Base-by-base conservation (phyloP, 257 asterid species). In the Solanum tarapatanum region DNA sequence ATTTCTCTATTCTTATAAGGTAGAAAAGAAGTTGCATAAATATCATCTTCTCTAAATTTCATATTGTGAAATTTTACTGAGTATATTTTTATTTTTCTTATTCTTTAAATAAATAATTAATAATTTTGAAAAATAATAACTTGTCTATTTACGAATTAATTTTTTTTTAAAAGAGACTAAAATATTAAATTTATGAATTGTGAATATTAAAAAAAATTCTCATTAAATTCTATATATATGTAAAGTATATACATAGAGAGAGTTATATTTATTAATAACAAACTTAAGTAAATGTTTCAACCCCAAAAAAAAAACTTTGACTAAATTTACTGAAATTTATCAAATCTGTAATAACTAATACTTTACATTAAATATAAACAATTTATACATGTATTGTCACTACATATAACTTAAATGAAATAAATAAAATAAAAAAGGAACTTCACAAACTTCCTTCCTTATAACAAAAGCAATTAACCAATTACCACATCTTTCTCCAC, bases 1-100 rank as follows among this genome's bases (percentile, higher is more conserved):
- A 11, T 11, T 5, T 66, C 0, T 66, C 10, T 66, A 66, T 6
- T 0, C 0, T 26, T 24, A 5, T 26, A 24, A 66, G 21, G 0
- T 23, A 62, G 2, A 10, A 4, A 64, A 3, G 33, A 68, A 13
- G 0, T 13, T 68, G 0, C 0, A 0, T 13, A 13, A 2, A 12
- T 28, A 68, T 0, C 23, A 68, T 1, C 0, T 2, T 17, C 0
- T 14, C 2, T 12, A 68, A 3, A 26, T 68, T 3, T 14, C 4
- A 26, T 7, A 1, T 28, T 1, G 1, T 28, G 9, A 28, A 26
- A 68, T 12, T 68, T 12, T 3, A 26, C 0, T 3, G 0, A 26
- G 4, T 12, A 68, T 28, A 11, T 66, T 24, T 21, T 58, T 8
- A 68, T 6, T 66, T 6, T 28, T 69, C 1, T 30, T 70, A 5